Evolutionary conservation across 805 yeast species (phyloP).

Genomic region (Saccharomycopsis sp.): DNA sequence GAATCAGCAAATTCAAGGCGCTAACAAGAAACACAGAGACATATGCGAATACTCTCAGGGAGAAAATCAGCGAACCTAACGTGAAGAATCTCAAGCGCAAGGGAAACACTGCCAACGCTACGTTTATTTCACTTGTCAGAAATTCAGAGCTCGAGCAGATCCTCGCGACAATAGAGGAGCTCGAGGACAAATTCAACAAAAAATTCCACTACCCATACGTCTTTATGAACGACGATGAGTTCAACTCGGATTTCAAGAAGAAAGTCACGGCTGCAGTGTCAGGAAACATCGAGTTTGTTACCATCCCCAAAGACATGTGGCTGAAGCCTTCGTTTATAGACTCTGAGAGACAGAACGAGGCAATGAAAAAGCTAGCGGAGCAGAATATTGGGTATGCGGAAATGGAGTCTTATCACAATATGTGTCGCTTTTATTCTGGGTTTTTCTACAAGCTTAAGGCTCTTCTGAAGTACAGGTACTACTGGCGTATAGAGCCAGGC

Average conservation of each 20-base stretch:
- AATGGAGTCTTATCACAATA: conserved; percentile 62
- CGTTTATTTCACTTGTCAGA: conserved; percentile 65
- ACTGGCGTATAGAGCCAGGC: conserved; percentile 78
- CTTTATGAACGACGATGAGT: conserved; percentile 65
- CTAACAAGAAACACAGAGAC: conserved; percentile 33
- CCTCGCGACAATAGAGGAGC: conserved; percentile 45
- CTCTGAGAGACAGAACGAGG: conserved; percentile 33
- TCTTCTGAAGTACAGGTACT: conserved; percentile 54
- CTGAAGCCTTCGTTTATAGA: conserved; percentile 53
- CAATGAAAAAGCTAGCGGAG: conserved; percentile 34
- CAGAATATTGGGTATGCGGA: conserved; percentile 56
- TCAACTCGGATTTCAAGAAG: conserved; percentile 49
- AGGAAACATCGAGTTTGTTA: conserved; percentile 40
- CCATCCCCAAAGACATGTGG: conserved; percentile 44
- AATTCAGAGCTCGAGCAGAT: conserved; percentile 51
- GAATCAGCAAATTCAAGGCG: conserved; percentile 16
- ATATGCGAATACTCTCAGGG: conserved; percentile 31
- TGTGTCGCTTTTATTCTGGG: conserved; percentile 76
- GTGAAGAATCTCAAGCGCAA: conserved; percentile 30
- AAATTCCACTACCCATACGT: conserved; percentile 79
- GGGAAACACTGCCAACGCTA: conserved; percentile 55
- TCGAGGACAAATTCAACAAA: conserved; percentile 59
- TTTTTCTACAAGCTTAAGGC: conserved; percentile 58
- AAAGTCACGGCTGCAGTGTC: conserved; percentile 32
- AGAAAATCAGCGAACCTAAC: conserved; percentile 43